These are phyloP conservation scores for Aegilops tauschii DNA, from an alignment of 176 grass and related monocot genomes.

Conservation along the genomic window DNA sequence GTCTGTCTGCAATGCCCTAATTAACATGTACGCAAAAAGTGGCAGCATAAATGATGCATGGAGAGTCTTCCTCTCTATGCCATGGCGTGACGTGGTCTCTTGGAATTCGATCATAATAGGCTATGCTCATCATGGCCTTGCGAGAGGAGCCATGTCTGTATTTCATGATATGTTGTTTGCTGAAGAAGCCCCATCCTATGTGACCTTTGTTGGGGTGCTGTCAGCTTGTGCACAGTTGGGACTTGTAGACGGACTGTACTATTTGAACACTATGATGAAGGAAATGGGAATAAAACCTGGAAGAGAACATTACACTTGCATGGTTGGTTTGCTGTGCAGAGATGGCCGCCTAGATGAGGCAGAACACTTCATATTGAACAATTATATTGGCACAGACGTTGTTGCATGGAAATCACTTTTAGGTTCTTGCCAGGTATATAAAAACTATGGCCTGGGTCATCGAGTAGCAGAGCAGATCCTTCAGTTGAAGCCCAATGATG, in stretches of 20 bases:
- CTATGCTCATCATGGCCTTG: slow-evolving; percentile 68
- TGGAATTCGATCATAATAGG: slow-evolving; percentile 76
- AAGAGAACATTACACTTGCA: slow-evolving; percentile 75
- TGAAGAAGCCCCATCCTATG: slow-evolving; percentile 50
- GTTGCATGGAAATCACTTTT: slow-evolving; percentile 76
- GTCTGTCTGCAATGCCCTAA: slow-evolving; percentile 54
- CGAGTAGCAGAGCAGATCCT: slow-evolving; percentile 65
- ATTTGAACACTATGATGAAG: slow-evolving; percentile 72
- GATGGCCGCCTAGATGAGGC: slow-evolving; percentile 61
- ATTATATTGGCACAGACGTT: slow-evolving; percentile 47
- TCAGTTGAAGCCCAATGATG: slow-evolving; percentile 63
- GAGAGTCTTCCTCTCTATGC: slow-evolving; percentile 55
- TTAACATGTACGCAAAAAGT: slow-evolving; percentile 92
- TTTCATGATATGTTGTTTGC: slow-evolving; percentile 59
- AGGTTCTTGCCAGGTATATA: slow-evolving; percentile 61
- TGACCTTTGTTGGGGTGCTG: slow-evolving; percentile 70
- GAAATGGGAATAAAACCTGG: slow-evolving; percentile 58
- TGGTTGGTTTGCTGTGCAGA: slow-evolving; percentile 72
- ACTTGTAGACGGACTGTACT: slow-evolving; percentile 66
- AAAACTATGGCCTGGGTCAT: slow-evolving; percentile 65
- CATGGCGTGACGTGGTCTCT: slow-evolving; percentile 50
- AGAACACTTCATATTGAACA: slow-evolving; percentile 55
- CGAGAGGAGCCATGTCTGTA: slow-evolving; percentile 48
- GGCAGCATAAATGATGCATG: slow-evolving; percentile 55
- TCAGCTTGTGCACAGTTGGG: slow-evolving; percentile 77